phyloP scores from a whole-genome alignment of 345 rosid genomes.

The Citrus hindsii region DNA sequence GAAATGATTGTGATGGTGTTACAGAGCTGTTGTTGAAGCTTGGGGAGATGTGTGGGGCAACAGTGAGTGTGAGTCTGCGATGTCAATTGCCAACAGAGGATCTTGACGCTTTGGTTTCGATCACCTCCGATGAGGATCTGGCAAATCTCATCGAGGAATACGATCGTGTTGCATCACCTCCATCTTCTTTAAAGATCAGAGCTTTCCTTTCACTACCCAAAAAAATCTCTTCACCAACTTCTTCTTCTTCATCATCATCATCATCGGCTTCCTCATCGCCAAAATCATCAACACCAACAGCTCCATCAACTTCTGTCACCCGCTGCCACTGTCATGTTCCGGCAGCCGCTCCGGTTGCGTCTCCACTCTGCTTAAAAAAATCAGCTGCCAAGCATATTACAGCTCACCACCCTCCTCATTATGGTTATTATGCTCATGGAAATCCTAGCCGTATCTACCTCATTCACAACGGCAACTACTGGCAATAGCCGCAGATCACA shows the following conservation, averaged over 20 bases:
- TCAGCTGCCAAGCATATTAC: slow-evolving; percentile 27
- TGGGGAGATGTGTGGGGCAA: slow-evolving; percentile 53
- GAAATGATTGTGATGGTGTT: slow-evolving; percentile 24
- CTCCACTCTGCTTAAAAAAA: slow-evolving; percentile 26
- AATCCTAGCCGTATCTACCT: slow-evolving; percentile 46
- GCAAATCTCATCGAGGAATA: slow-evolving; percentile 87
- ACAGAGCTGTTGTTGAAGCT: slow-evolving; percentile 77
- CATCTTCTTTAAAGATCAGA: slow-evolving; percentile 61
- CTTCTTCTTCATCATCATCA: slow-evolving; percentile 23
- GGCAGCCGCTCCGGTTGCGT: slow-evolving; percentile 7
- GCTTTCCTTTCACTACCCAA: slow-evolving; percentile 66
- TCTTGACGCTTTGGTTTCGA: slow-evolving; percentile 76
- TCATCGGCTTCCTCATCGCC: slow-evolving; percentile 46
- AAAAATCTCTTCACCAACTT: slow-evolving; percentile 15
- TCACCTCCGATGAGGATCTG: slow-evolving; percentile 85
- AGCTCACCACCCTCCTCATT: slow-evolving; percentile 18
- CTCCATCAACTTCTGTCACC: slow-evolving; percentile 21
- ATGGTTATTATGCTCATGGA: slow-evolving; percentile 49
- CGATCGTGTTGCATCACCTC: slow-evolving; percentile 44
- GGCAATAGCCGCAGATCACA: slow-evolving; percentile 40
- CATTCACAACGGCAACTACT: slow-evolving; percentile 56
- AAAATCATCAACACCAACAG: slow-evolving; percentile 19
- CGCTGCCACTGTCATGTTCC: slow-evolving; percentile 19
- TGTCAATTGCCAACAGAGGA: slow-evolving; percentile 89
- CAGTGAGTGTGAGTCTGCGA: slow-evolving; percentile 59